Conservation (phyloP, 257 asterid species). For the Agastache rugosa region DNA sequence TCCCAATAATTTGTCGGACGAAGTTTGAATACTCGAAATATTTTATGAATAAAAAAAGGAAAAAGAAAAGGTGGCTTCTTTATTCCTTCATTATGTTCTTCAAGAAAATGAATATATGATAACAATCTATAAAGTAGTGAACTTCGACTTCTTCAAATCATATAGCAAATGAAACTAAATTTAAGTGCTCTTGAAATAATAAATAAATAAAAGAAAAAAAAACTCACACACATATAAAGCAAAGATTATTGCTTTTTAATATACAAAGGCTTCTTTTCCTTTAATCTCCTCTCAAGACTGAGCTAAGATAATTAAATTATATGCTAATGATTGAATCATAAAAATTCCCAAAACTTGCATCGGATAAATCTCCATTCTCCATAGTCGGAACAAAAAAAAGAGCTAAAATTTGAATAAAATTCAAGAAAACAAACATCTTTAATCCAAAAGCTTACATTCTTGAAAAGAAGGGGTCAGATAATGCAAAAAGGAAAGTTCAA, state of each 20-base stretch:
- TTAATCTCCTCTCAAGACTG: constrained; percentile 30
- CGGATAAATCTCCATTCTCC: neutral
- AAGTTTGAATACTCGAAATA: neutral
- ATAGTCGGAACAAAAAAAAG: neutral
- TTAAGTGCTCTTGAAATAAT: neutral
- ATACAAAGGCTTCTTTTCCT: neutral
- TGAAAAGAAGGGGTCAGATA: neutral
- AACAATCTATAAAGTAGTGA: neutral
- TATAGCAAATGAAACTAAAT: neutral
- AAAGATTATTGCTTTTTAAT: constrained; percentile 15
- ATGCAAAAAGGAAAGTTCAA: neutral
- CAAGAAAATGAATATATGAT: neutral
- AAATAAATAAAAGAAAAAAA: neutral
- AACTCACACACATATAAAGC: neutral
- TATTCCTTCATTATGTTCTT: neutral
- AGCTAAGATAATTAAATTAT: constrained; percentile 28
- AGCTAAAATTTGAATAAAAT: neutral
- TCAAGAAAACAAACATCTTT: neutral
- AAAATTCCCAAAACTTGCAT: constrained; percentile 12
- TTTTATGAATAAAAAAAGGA: neutral
- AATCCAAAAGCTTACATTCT: neutral
- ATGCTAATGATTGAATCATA: constrained; percentile 18
- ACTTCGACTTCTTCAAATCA: neutral
- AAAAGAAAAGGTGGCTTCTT: neutral
- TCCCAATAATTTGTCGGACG: neutral